A percentile compares a stretch with the other conserved stretches of the same genome.
Evolutionary conservation across 2,329 filamentous ascomycete genomes (phyloP).

Genomic region (Paracoccidioides lutzii): DNA sequence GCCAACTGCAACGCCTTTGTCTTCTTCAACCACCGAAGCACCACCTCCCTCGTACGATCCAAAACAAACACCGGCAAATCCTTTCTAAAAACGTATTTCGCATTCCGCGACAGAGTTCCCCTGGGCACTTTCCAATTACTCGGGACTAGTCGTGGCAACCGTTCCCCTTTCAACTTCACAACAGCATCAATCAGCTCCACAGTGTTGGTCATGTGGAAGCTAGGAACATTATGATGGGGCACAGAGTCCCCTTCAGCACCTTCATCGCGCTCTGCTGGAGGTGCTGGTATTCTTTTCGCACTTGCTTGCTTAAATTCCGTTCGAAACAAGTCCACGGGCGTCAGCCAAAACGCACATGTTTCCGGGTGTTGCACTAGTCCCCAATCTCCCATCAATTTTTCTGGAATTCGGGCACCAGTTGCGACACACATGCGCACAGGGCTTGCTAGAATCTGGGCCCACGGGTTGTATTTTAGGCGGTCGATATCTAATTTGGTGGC

Average conservation of each 20-base stretch:
- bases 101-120: constrained; percentile 18
- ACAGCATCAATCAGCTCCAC: constrained; percentile 1
- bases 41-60: constrained; percentile 24
- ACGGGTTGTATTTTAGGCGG: constrained; percentile 26
- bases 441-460: constrained; percentile 28
- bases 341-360: constrained; percentile 19
- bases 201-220: constrained; percentile 3
- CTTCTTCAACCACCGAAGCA: constrained; percentile 26
- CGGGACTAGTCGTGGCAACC: constrained; percentile 4
- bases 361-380: constrained; percentile 22
- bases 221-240: background rate
- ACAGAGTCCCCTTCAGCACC: background rate
- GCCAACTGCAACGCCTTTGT: constrained; percentile 13
- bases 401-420: constrained; percentile 24
- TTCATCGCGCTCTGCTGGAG: background rate
- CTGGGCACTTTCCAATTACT: constrained; percentile 22
- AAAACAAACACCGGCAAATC: constrained; percentile 36
- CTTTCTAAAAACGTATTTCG: constrained; percentile 32
- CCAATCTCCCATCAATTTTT: constrained; percentile 23
- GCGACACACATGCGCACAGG: constrained; percentile 23
- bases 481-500: constrained; percentile 17
- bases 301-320: constrained; percentile 16
- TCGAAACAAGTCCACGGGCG: constrained; percentile 22
- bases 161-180: background rate
- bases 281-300: background rate